These are phyloP conservation scores for Choiromyces venosus DNA, from an alignment of 495 filamentous ascomycete genomes.

Conservation along the genomic window DNA sequence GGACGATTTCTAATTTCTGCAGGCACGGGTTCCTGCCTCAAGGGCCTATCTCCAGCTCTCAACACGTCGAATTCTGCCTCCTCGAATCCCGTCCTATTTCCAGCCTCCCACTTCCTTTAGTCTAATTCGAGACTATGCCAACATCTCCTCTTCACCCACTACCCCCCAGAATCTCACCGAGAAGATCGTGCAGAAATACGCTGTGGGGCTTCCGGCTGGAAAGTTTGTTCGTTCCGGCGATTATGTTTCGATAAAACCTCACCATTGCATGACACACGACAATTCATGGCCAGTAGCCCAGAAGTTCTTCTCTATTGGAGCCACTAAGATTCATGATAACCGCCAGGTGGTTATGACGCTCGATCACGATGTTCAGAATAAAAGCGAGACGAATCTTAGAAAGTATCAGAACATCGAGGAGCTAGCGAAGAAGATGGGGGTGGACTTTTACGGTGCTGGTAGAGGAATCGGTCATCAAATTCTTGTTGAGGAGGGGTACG, in stretches of 20 bases:
- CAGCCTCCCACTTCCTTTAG: conserved; percentile 44
- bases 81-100: conserved; percentile 38
- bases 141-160: conserved; percentile 35
- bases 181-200: conserved; percentile 81
- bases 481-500: conserved; percentile 79
- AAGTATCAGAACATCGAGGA: conserved; percentile 83
- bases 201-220: conserved; percentile 62
- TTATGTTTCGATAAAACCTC: conserved; percentile 72
- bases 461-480: conserved; percentile 85
- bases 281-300: conserved; percentile 79
- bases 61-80: conserved; percentile 21
- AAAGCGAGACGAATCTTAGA: conserved; percentile 69
- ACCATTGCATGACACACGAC: conserved; percentile 86
- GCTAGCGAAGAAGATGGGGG: conserved; percentile 73
- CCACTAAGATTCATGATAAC: conserved; percentile 64
- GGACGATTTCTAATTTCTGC: neutral
- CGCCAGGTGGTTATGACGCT: conserved; percentile 80
- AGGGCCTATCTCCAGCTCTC: conserved; percentile 20
- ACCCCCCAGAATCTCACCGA: conserved; percentile 77
- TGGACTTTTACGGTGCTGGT: conserved; percentile 79
- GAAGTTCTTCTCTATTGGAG: conserved; percentile 89
- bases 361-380: conserved; percentile 93
- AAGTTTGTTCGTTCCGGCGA: conserved; percentile 72
- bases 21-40: conserved; percentile 20
- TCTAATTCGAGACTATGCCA: conserved; percentile 38